Base-by-base conservation (phyloP, 2,329 filamentous ascomycete genomes). In the Zalaria sp. region DNA sequence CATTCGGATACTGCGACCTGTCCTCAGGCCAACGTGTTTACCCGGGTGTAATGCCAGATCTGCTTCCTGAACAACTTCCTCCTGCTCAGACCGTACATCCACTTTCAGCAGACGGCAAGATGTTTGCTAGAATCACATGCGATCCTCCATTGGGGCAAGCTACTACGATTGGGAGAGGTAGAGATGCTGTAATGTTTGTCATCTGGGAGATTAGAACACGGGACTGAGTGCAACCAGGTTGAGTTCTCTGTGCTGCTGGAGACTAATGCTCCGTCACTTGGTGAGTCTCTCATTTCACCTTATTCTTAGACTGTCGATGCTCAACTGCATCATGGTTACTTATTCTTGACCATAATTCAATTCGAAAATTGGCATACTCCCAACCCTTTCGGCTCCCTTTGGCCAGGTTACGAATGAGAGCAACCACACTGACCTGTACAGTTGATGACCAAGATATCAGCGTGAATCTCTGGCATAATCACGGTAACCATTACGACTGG, bases 71-170 rank as follows among this genome's bases (percentile, higher is more conserved):
- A n/a, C 56, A 60, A 39, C 36, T 49, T 28, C 56, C 57, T 11
- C 53, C 56, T 8, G 46, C 51, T n/a, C 49, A 47, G 36, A 43
- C 40, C 34, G 5, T 44, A 5, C 38, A 44, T 31, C 34, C 27
- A 8, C 7, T 32, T n/a, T 11, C 26, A 11, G 46, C 42, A 7
- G 40, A 44, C 27, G 46, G 50, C 39, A 46, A 49, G 31, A 68
- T 72, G 59, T 72, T 71, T 54, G 69, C 73, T 25, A 66, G 68
- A 46, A 59, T 81, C 9, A 71, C 68, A 4, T 76, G 69, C 45
- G 79, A 77, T 53, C 88, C 88, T 8, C 76, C 85, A 1, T 61
- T 94, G 40, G 84, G 80, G 2, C 83, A 88, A 56, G 72, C 83
- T 25, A 87, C 84, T 2, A 68, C 74, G 38, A 54, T 83, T 18